Percentiles rank a stretch among this genome's conserved stretches.
phyloP scores from a whole-genome alignment of 306 rosid genomes.

The Parietaria judaica region DNA sequence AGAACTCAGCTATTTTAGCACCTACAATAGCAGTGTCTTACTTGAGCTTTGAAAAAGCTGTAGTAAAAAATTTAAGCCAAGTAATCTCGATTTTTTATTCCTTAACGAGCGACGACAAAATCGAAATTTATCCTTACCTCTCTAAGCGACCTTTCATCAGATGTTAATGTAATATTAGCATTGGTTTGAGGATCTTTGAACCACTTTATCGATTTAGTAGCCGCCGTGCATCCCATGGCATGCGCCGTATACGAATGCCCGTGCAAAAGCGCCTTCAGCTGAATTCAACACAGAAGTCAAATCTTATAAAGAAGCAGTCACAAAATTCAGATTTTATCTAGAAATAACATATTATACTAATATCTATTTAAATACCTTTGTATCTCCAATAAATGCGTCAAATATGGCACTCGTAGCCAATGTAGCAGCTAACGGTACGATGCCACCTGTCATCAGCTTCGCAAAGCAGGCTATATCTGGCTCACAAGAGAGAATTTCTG shows the following conservation, averaged over 20 bases:
- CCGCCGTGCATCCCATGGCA: constrained; percentile 91
- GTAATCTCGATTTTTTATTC: too few species aligned
- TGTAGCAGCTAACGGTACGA: constrained; percentile 74
- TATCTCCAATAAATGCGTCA: constrained; percentile 83
- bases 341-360: too few species aligned
- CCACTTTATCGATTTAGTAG: constrained; percentile 78
- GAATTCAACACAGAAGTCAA: constrained; percentile 26
- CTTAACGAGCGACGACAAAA: neutral
- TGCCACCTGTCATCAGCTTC: constrained; percentile 94
- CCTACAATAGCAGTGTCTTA: too few species aligned
- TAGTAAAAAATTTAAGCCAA: too few species aligned
- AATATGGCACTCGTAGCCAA: constrained; percentile 69
- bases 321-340: too few species aligned
- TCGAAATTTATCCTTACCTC: constrained; percentile 45
- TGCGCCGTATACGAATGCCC: constrained; percentile 94
- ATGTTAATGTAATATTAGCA: constrained; percentile 40
- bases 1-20: too few species aligned
- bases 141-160: constrained; percentile 49
- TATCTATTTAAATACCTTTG: constrained; percentile 47
- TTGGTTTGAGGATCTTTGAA: constrained; percentile 74
- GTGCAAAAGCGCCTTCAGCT: constrained; percentile 89
- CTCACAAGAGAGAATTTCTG: constrained; percentile 60
- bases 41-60: too few species aligned
- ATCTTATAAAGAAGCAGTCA: neutral
- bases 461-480: constrained; percentile 94